phyloP scores from a whole-genome alignment of 73 alveolate species.

The Tetrahymena elliotti region DNA sequence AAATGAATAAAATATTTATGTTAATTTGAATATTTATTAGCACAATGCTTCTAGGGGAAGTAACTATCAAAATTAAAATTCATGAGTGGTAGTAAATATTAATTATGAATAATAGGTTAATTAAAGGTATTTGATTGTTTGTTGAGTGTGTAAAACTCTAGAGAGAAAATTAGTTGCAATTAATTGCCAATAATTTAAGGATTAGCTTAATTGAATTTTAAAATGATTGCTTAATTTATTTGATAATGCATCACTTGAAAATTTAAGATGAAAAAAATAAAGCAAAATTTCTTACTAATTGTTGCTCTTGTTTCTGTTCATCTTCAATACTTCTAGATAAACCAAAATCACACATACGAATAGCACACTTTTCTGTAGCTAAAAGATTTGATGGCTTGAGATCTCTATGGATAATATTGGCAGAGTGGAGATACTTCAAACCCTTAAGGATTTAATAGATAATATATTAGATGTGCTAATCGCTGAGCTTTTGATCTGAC shows the following conservation, averaged over 20 bases:
- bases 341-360: constrained; percentile 40
- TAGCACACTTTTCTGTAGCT: constrained; percentile 42
- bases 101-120: not conserved
- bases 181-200: not conserved
- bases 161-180: not conserved
- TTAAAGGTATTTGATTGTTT: not conserved
- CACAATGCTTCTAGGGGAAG: too few species aligned
- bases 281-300: not conserved
- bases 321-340: constrained; percentile 41
- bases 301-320: constrained; percentile 14
- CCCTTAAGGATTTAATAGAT: constrained; percentile 33
- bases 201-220: not conserved
- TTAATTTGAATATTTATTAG: too few species aligned
- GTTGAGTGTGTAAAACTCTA: not conserved
- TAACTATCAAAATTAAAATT: too few species aligned
- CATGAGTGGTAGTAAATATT: not conserved
- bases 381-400: constrained; percentile 37
- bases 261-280: not conserved
- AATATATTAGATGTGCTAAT: constrained; percentile 29
- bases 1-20: too few species aligned
- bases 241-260: not conserved
- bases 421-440: constrained; percentile 35
- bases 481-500: constrained; percentile 33
- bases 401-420: constrained; percentile 38
- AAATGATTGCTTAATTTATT: not conserved